Evolutionary conservation across 2,329 filamentous ascomycete genomes (phyloP), one percentile per base, ranked within the genome.

Genomic region (Penicillium sp.): DNA sequence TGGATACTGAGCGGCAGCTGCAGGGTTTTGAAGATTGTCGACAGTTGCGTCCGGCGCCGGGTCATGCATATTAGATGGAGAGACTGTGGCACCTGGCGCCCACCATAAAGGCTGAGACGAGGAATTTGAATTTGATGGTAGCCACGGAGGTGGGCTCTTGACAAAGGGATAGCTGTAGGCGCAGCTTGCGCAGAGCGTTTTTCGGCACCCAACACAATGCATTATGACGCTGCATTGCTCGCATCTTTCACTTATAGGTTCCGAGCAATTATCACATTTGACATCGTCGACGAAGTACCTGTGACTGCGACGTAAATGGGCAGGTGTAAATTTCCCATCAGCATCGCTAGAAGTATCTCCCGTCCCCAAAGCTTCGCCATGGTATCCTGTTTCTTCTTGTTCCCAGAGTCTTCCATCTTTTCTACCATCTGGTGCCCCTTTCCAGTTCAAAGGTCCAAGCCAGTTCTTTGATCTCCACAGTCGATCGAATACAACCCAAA

Each of bases 401-500:
- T 84, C 81, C 82, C 82, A 84, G 42, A 83, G 62, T 62, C 78
- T 76, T 24, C 79, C 80, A 63, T 82, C 80, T 47, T 73, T 70
- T 46, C 69, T 67, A 26, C 67, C 66, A 28, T 74, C 57, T 50
- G 61, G 65, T 63, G 45, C 59, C 42, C 35, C 55, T 7, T 62
- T 62, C 9, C 71, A 68, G 21, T 65, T 64, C 7, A 74, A 63
- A 5, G 77, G 72, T 5, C 81, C 81, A 58, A 84, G 76, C 71
- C 81, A 81, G 61, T 84, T 84, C 59, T 80, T 79, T 42, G 80
- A 83, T 58, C 82, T 72, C 82, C 82, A 84, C 46, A 84, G 67
- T 52, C 82, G 73, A 66, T 84, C 82, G 62, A 83, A 84, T 4
- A 83, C 81, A n/a, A 84, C 82, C 81, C 81, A 84, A 5, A 84